Evolutionary conservation across 805 yeast species (phyloP).

Genomic region (Candida cerambycidarum): DNA sequence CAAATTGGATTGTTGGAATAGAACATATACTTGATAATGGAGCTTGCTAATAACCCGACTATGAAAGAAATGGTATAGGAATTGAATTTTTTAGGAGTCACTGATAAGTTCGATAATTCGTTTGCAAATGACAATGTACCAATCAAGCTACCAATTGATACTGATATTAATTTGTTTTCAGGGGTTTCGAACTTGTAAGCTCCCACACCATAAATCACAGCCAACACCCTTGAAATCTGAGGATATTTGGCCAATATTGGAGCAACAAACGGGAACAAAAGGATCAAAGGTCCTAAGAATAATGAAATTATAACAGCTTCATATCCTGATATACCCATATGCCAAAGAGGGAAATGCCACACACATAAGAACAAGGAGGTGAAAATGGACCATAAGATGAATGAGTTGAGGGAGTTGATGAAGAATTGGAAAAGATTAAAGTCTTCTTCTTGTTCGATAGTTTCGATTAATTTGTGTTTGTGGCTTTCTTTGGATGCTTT

Average conservation of each 20-base stretch:
- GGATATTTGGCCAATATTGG: slow-evolving; percentile 45
- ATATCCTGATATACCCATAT: slow-evolving; percentile 95
- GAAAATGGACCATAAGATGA: slow-evolving; percentile 79
- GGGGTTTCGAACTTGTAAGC: slow-evolving; percentile 72
- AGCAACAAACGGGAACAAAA: slow-evolving; percentile 43
- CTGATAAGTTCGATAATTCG: slow-evolving; percentile 43
- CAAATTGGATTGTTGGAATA: slow-evolving; percentile 92
- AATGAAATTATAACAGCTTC: slow-evolving; percentile 65
- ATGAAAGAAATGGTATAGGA: slow-evolving; percentile 58
- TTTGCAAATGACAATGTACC: slow-evolving; percentile 58
- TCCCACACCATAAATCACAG: slow-evolving; percentile 70
- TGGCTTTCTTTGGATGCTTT: neutral
- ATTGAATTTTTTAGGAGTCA: slow-evolving; percentile 30
- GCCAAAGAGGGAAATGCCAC: slow-evolving; percentile 98
- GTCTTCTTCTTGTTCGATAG: slow-evolving; percentile 21
- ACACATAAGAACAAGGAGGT: slow-evolving; percentile 83
- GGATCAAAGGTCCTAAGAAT: slow-evolving; percentile 57
- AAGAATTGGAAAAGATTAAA: slow-evolving; percentile 37
- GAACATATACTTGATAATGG: slow-evolving; percentile 70
- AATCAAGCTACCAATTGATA: slow-evolving; percentile 67
- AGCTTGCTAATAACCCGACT: slow-evolving; percentile 71
- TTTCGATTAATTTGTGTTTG: neutral
- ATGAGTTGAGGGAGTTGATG: slow-evolving; percentile 59
- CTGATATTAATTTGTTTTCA: slow-evolving; percentile 60
- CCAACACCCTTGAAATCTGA: slow-evolving; percentile 51